A percentile compares a stretch with the other conserved stretches of the same genome.
phyloP scores from a whole-genome alignment of 306 rosid genomes.

The Medicago truncatula region MtrunA17r5.0-ANR NC_053049.1:40829501-40830000 shows the following conservation, averaged over 20 bases:
- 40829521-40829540: constrained; percentile 14
- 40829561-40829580: neutral
- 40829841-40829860: constrained; percentile 65
- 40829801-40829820: no score
- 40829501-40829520: neutral
- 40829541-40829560: constrained; percentile 9
- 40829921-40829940: constrained; percentile 76
- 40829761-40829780: constrained; percentile 33
- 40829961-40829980: constrained; percentile 18
- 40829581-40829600: no score
- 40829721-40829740: constrained; percentile 98
- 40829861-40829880: constrained; percentile 93
- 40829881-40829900: constrained; percentile 97
- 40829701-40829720: constrained; percentile 91
- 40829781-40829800: constrained; percentile 33
- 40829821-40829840: constrained; percentile 28
- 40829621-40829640: neutral
- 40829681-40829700: constrained; percentile 92
- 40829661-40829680: constrained; percentile 83
- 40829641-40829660: constrained; percentile 61
- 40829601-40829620: neutral
- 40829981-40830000: neutral
- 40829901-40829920: constrained; percentile 93
- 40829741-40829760: constrained; percentile 74
- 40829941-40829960: constrained; percentile 65